Percentiles rank a stretch among this genome's conserved stretches.
Conservation (phyloP, 2,329 filamentous ascomycete species). For the Fusarium sp. region DNA sequence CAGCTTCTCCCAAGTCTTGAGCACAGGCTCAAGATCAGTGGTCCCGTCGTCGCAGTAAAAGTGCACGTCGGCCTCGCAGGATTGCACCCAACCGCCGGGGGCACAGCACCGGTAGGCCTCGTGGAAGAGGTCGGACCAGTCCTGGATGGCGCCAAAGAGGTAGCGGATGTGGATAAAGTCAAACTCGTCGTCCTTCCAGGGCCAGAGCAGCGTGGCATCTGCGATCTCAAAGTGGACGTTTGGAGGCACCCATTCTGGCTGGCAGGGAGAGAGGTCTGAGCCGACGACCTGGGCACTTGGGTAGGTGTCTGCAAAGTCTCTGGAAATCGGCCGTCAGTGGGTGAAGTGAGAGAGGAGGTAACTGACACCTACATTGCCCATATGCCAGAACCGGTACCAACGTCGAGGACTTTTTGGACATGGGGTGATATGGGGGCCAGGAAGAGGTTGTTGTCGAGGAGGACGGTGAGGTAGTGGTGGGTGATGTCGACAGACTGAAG, state of each 20-base stretch:
- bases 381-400: conserved; percentile 41
- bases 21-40: conserved; percentile 18
- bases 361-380: conserved; percentile 26
- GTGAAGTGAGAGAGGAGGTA: not conserved
- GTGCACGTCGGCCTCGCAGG: conserved; percentile 35
- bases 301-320: conserved; percentile 38
- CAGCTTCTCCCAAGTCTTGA: conserved; percentile 25
- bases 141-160: conserved; percentile 35
- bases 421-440: conserved; percentile 36
- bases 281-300: conserved; percentile 34
- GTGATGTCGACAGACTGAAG: conserved; percentile 40
- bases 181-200: conserved; percentile 36
- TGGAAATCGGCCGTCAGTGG: not conserved
- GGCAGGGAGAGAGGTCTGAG: conserved; percentile 38
- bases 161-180: conserved; percentile 40
- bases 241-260: conserved; percentile 40
- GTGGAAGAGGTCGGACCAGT: conserved; percentile 34
- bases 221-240: conserved; percentile 39
- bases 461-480: conserved; percentile 42
- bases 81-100: conserved; percentile 37
- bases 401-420: conserved; percentile 40
- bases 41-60: conserved; percentile 38
- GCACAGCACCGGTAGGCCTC: conserved; percentile 37
- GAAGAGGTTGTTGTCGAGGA: conserved; percentile 37
- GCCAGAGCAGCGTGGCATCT: conserved; percentile 36